These are phyloP conservation scores for Ambrosia trifida DNA, from an alignment of 129 eudicot species.

Conservation along the genomic window DNA sequence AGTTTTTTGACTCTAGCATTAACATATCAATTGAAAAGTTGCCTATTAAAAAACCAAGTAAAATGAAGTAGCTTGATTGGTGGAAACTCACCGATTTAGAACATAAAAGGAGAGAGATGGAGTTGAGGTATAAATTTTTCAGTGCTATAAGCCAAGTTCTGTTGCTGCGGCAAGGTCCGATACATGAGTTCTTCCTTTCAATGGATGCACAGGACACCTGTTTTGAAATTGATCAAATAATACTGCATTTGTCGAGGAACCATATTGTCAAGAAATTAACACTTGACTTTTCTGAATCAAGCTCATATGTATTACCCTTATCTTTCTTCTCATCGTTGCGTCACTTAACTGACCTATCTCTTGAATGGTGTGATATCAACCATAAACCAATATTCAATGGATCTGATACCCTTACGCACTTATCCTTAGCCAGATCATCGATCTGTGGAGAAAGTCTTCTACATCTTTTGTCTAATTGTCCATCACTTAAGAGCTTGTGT, in stretches of 20 bases:
- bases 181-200: constrained; percentile 2
- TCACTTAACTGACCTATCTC: not conserved
- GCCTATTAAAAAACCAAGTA: no score
- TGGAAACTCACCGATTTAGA: no score
- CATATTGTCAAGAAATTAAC: not conserved
- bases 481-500: not conserved
- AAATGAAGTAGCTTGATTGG: not conserved
- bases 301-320: not conserved
- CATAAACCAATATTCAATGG: not conserved
- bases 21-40: not conserved
- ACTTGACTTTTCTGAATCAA: not conserved
- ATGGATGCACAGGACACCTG: not conserved
- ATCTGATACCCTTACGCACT: constrained; percentile 1
- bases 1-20: not conserved
- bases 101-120: not conserved
- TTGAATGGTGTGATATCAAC: not conserved
- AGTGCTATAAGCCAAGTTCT: not conserved
- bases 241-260: constrained; percentile 3
- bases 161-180: constrained; percentile 10
- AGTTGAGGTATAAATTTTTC: not conserved
- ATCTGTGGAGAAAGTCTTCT: not conserved
- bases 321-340: not conserved
- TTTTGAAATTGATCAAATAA: constrained; percentile 7
- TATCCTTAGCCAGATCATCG: not conserved
- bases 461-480: not conserved